These are phyloP conservation scores for Penicillium simplicissimum DNA, from an alignment of 495 filamentous ascomycete species.

Conservation along the genomic window DNA sequence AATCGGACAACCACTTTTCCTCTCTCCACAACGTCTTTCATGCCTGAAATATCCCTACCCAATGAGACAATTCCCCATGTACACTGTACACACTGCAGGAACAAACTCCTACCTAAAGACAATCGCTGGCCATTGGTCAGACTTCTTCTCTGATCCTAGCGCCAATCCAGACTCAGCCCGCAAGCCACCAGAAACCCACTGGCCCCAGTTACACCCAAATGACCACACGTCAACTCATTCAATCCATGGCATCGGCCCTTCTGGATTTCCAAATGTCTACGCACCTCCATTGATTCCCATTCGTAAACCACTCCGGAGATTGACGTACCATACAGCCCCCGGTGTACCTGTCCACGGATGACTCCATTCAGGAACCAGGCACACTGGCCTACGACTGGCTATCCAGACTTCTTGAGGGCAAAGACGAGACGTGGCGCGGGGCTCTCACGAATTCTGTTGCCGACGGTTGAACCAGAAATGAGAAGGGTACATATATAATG, in stretches of 20 bases:
- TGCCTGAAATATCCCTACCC: background rate
- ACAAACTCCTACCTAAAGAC: background rate
- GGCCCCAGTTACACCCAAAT: background rate
- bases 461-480: background rate
- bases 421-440: constrained; percentile 21
- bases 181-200: constrained; percentile 8
- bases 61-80: background rate
- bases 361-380: constrained; percentile 24
- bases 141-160: constrained; percentile 5
- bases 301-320: constrained; percentile 3
- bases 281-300: constrained; percentile 7
- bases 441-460: constrained; percentile 9
- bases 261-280: constrained; percentile 13
- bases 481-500: constrained; percentile 25
- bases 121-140: background rate
- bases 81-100: background rate
- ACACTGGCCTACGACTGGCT: constrained; percentile 19
- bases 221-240: constrained; percentile 18
- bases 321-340: constrained; percentile 17
- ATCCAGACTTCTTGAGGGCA: background rate
- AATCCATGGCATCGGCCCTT: constrained; percentile 22
- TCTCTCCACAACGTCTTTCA: background rate
- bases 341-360: constrained; percentile 12
- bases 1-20: background rate
- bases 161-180: constrained; percentile 9